These are phyloP conservation scores for Penicillium decumbens DNA, from an alignment of 2,329 filamentous ascomycete genomes.

Conservation along the genomic window DNA sequence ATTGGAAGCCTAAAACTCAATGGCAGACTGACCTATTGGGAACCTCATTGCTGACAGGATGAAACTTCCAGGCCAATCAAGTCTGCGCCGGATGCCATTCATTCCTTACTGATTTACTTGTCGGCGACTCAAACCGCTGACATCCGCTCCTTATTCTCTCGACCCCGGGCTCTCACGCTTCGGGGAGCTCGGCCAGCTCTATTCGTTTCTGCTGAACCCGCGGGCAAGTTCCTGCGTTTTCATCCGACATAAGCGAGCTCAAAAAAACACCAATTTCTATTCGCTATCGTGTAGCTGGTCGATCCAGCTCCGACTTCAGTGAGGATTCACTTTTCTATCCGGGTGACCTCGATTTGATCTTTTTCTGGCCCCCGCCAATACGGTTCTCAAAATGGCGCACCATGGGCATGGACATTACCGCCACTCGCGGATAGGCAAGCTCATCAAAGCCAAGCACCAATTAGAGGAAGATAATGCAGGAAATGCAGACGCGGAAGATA, in stretches of 20 bases:
- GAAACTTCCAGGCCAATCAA: constrained; percentile 4
- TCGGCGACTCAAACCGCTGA: constrained; percentile 2
- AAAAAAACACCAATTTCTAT: neutral
- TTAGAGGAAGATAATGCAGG: constrained; percentile 5
- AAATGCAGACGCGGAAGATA: neutral
- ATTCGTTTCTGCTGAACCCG: constrained; percentile 4
- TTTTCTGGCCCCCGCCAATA: neutral
- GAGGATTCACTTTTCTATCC: constrained; percentile 9
- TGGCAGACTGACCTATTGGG: neutral
- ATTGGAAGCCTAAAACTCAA: neutral
- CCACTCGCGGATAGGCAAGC: constrained; percentile 17
- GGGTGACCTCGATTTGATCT: neutral
- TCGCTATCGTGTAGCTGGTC: constrained; percentile 13
- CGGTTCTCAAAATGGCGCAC: constrained; percentile 17
- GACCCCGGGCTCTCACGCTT: constrained; percentile 5
- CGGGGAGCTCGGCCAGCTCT: neutral
- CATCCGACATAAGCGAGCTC: neutral
- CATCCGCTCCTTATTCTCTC: constrained; percentile 5
- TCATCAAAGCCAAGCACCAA: constrained; percentile 14
- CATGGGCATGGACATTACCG: constrained; percentile 20
- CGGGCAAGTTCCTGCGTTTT: constrained; percentile 17
- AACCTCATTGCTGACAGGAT: constrained; percentile 1
- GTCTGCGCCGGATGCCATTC: constrained; percentile 9
- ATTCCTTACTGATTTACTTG: constrained; percentile 9
- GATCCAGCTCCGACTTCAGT: constrained; percentile 16